These are phyloP conservation scores for Inonotus hispidus DNA, from an alignment of 1,284 basidiomycete genomes.

Conservation along the genomic window DNA sequence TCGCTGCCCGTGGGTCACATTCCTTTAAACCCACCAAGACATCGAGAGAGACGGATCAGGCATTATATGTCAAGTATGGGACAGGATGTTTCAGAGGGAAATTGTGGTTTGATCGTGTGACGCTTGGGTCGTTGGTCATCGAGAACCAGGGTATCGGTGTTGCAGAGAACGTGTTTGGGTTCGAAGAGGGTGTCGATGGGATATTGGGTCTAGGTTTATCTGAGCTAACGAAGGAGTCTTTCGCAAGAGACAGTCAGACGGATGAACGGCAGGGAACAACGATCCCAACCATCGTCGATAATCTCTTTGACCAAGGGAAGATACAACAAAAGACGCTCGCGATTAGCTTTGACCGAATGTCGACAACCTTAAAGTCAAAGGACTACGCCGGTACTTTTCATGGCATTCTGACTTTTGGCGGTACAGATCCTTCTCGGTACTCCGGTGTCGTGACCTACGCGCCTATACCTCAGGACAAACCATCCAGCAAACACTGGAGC, in stretches of 20 bases:
- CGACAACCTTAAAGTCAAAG: conserved; percentile 15
- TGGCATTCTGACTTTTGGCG: conserved; percentile 38
- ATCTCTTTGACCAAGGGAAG: conserved; percentile 35
- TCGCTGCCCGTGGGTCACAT: conserved; percentile 12
- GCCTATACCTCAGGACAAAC: conserved; percentile 18
- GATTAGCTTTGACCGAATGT: conserved; percentile 47
- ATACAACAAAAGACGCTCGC: conserved; percentile 38
- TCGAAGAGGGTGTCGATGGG: conserved; percentile 42
- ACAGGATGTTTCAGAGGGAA: conserved; percentile 14
- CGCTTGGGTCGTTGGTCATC: conserved; percentile 30
- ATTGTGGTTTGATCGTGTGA: conserved; percentile 25
- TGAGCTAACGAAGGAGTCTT: conserved; percentile 24
- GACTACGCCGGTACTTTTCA: conserved; percentile 19
- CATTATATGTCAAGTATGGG: conserved; percentile 15
- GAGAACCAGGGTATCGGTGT: conserved; percentile 52
- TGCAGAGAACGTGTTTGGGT: conserved; percentile 36
- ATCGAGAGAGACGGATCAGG: conserved; percentile 5
- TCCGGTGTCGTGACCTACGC: conserved; percentile 14
- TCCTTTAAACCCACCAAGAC: conserved; percentile 3
- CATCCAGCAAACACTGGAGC: conserved; percentile 31
- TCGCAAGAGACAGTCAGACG: conserved; percentile 9
- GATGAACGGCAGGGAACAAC: conserved; percentile 11
- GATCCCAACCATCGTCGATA: conserved; percentile 46
- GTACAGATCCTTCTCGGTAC: conserved; percentile 40
- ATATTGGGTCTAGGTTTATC: conserved; percentile 46